These are phyloP conservation scores for Candida hispaniensis DNA, from an alignment of 805 yeast genomes.

Conservation along the genomic window DNA sequence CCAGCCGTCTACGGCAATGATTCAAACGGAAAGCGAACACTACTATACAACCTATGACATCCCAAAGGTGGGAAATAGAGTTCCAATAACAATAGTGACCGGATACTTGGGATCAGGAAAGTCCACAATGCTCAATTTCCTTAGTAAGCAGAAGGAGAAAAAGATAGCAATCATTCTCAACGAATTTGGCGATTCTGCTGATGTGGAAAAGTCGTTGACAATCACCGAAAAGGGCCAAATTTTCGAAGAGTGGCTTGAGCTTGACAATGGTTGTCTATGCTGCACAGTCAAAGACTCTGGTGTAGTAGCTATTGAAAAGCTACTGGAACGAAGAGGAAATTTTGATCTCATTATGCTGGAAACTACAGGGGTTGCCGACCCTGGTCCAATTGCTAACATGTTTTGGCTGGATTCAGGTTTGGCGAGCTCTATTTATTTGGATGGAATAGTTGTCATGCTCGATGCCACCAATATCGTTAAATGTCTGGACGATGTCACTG, in stretches of 20 bases:
- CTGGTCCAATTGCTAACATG: constrained; percentile 94
- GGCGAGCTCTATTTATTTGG: constrained; percentile 72
- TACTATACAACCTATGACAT: constrained; percentile 11
- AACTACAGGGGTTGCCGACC: constrained; percentile 95
- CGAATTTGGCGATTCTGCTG: constrained; percentile 79
- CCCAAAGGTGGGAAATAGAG: constrained; percentile 32
- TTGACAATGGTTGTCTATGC: constrained; percentile 94
- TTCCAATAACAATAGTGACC: constrained; percentile 87
- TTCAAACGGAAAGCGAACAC: constrained; percentile 15
- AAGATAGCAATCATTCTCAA: constrained; percentile 72
- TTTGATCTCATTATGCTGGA: constrained; percentile 89
- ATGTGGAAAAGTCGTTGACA: constrained; percentile 77
- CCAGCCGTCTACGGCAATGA: constrained; percentile 12
- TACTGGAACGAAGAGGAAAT: constrained; percentile 57
- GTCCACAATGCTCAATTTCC: constrained; percentile 61
- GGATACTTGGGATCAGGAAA: constrained; percentile 96
- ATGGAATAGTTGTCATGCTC: constrained; percentile 74
- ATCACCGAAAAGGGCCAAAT: constrained; percentile 44
- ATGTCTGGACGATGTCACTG: constrained; percentile 51
- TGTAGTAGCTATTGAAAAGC: constrained; percentile 82
- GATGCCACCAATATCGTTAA: constrained; percentile 39
- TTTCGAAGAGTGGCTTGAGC: constrained; percentile 88
- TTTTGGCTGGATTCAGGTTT: constrained; percentile 94
- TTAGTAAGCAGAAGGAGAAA: constrained; percentile 54
- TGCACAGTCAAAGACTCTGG: constrained; percentile 95